Conservation (phyloP, 495 filamentous ascomycete genomes). For the Penicillium psychrofluorescens region DNA sequence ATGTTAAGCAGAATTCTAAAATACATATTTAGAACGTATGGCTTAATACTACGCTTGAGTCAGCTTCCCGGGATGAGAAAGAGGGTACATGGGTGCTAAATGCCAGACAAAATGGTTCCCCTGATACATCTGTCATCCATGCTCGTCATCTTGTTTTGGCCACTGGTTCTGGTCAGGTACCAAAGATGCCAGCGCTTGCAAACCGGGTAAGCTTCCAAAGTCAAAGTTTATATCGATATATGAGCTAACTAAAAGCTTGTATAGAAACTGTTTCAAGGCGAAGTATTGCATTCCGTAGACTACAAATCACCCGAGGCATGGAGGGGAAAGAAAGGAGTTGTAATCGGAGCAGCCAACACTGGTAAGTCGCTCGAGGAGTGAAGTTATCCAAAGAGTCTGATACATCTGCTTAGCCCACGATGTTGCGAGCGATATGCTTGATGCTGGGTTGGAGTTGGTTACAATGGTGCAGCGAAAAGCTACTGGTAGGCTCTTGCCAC, state of each 20-base stretch:
- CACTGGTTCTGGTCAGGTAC: not conserved
- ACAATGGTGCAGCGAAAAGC: constrained; percentile 33
- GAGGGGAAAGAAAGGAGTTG: constrained; percentile 28
- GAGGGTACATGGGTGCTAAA: not conserved
- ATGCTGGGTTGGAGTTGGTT: constrained; percentile 21
- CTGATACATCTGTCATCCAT: not conserved
- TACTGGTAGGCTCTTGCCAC: constrained; percentile 12
- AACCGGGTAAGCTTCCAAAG: not conserved
- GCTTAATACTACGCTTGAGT: not conserved
- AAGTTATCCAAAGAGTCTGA: not conserved
- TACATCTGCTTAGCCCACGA: constrained; percentile 23
- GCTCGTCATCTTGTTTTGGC: not conserved
- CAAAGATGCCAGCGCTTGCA: not conserved
- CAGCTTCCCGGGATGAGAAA: not conserved
- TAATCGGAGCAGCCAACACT: constrained; percentile 38
- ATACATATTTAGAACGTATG: not conserved
- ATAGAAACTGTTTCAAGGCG: constrained; percentile 19
- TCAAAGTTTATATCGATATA: not conserved
- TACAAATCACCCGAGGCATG: constrained; percentile 20
- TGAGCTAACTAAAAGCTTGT: not conserved
- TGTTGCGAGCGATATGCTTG: constrained; percentile 36
- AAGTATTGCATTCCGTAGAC: constrained; percentile 20
- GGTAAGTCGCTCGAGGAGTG: constrained; percentile 6
- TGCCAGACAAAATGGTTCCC: not conserved
- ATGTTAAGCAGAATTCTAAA: not conserved